Evolutionary conservation across 257 asterid species (phyloP).

Genomic region (Solanum dulcamara): DNA sequence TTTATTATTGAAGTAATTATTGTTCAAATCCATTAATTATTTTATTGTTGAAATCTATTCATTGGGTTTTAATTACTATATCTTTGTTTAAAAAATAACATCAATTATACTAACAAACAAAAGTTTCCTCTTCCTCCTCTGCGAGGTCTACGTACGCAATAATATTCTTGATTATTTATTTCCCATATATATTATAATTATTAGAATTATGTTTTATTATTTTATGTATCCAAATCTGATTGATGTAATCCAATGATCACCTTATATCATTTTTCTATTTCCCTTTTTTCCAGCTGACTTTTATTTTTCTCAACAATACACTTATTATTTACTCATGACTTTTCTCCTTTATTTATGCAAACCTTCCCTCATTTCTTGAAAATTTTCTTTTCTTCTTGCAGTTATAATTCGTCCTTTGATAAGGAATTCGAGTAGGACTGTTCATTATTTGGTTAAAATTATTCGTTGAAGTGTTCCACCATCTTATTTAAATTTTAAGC

Average conservation of each 20-base stretch:
- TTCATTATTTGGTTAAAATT: not conserved
- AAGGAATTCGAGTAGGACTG: not conserved
- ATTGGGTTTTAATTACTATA: slow-evolving; percentile 1
- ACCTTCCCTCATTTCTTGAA: not conserved
- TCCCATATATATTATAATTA: not conserved
- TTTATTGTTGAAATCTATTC: not conserved
- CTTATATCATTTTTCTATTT: not conserved
- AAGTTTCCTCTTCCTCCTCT: not conserved
- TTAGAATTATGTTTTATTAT: not conserved
- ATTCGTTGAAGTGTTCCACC: too few species aligned
- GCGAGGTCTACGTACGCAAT: not conserved
- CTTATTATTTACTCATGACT: not conserved
- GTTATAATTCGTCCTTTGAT: not conserved
- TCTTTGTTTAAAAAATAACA: not conserved
- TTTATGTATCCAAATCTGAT: not conserved
- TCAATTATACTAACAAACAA: not conserved
- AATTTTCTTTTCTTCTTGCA: not conserved
- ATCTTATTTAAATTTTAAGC: not conserved
- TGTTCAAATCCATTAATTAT: not conserved
- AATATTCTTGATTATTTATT: not conserved
- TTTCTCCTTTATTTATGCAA: not conserved
- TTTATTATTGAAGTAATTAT: not conserved
- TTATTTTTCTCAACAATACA: not conserved
- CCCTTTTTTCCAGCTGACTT: not conserved
- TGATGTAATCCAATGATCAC: not conserved